Conservation (phyloP, 148 eudicot species). For the Spergularia bocconei region DNA sequence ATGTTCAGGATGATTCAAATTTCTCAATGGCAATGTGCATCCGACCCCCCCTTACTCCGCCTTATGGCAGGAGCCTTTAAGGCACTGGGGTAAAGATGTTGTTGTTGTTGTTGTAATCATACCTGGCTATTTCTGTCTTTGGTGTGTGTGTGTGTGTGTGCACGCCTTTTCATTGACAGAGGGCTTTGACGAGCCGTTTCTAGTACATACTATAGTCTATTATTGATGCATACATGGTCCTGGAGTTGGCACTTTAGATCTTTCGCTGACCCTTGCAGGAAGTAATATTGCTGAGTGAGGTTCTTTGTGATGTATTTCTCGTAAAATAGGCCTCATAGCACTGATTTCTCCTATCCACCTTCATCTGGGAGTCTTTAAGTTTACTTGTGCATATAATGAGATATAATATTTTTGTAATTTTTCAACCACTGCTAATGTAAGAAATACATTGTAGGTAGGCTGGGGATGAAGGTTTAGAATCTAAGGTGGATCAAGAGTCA, state of each 20-base stretch:
- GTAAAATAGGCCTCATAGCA: neutral
- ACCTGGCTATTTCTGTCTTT: neutral
- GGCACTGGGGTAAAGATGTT: no score
- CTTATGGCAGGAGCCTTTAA: no score
- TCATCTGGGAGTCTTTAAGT: neutral
- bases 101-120: no score
- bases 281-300: neutral
- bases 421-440: neutral
- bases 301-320: neutral
- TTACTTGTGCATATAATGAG: no score
- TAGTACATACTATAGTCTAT: neutral
- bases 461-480: neutral
- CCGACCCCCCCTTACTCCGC: no score
- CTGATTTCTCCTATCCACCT: neutral
- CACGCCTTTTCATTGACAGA: neutral
- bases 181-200: neutral
- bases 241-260: neutral
- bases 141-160: constrained; percentile 2
- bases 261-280: neutral
- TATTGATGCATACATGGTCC: neutral
- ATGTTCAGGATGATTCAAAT: neutral
- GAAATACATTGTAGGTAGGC: neutral
- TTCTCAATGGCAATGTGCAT: neutral
- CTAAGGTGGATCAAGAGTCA: neutral
- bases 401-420: neutral